phyloP scores from a whole-genome alignment of 345 rosid genomes.

The Citrus sinensis region DNA sequence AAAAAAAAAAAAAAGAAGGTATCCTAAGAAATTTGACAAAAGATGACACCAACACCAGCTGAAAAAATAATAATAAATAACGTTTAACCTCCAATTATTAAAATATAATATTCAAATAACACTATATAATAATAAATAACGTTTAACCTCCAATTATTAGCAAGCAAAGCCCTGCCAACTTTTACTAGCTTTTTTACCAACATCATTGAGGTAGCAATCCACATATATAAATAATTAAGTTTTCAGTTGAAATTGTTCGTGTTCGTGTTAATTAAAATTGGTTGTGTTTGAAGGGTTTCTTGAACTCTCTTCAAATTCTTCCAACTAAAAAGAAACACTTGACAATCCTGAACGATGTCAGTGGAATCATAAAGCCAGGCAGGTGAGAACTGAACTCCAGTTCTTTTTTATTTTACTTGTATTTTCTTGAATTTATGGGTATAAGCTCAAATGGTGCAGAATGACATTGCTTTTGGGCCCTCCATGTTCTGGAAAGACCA shows the following conservation, averaged over 20 bases:
- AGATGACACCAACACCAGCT: no score
- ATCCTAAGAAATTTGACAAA: no score
- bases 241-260: background rate
- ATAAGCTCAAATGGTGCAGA: background rate
- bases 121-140: no score
- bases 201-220: slow-evolving; percentile 26
- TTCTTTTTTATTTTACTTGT: background rate
- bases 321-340: slow-evolving; percentile 49
- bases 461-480: no score
- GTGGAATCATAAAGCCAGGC: slow-evolving; percentile 71
- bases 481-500: no score
- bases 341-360: slow-evolving; percentile 61
- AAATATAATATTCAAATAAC: no score
- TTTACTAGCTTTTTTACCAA: slow-evolving; percentile 24
- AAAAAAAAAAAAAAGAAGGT: no score
- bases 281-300: slow-evolving; percentile 23
- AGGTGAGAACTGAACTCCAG: slow-evolving; percentile 32
- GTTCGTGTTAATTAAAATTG: background rate
- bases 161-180: slow-evolving; percentile 38
- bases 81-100: no score
- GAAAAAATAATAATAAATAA: no score
- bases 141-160: background rate
- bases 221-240: background rate
- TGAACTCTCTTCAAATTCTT: slow-evolving; percentile 18
- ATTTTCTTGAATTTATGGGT: background rate